Percentiles rank a stretch among this genome's conserved stretches.
phyloP scores from a whole-genome alignment of 2,329 filamentous ascomycete genomes.

The Elsinoe batatas region DNA sequence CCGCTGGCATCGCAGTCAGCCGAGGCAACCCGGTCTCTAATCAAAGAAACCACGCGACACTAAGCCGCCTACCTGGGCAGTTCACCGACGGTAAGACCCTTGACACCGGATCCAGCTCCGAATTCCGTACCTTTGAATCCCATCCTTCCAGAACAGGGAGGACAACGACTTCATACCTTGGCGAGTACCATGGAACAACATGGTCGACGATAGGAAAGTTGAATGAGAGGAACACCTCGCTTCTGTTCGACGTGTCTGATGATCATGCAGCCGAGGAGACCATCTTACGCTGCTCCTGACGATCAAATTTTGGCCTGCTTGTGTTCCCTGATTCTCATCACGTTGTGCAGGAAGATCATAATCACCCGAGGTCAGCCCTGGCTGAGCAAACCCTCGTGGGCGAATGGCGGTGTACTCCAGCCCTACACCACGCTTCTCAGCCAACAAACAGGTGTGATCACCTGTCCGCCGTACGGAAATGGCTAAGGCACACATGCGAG shows the following conservation, averaged over 20 bases:
- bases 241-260: background rate
- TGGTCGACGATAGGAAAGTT: background rate
- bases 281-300: slow-evolving; percentile 3
- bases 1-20: background rate
- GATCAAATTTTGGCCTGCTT: background rate
- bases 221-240: background rate
- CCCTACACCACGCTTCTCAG: slow-evolving; percentile 2
- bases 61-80: background rate
- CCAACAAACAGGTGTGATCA: background rate
- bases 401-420: slow-evolving; percentile 1
- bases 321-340: background rate
- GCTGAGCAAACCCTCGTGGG: background rate
- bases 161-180: background rate
- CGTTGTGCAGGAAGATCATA: slow-evolving; percentile 2
- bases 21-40: slow-evolving; percentile 2
- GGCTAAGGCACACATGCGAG: background rate
- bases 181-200: background rate
- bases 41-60: slow-evolving; percentile 5
- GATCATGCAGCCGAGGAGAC: background rate
- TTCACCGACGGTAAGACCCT: background rate
- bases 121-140: background rate
- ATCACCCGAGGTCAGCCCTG: slow-evolving; percentile 3
- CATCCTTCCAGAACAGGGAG: slow-evolving; percentile 8
- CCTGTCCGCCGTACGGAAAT: background rate
- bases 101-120: background rate